These are phyloP conservation scores for Diutina scorzettiae DNA, from an alignment of 1,139 yeast species.

Conservation along the genomic window DNA sequence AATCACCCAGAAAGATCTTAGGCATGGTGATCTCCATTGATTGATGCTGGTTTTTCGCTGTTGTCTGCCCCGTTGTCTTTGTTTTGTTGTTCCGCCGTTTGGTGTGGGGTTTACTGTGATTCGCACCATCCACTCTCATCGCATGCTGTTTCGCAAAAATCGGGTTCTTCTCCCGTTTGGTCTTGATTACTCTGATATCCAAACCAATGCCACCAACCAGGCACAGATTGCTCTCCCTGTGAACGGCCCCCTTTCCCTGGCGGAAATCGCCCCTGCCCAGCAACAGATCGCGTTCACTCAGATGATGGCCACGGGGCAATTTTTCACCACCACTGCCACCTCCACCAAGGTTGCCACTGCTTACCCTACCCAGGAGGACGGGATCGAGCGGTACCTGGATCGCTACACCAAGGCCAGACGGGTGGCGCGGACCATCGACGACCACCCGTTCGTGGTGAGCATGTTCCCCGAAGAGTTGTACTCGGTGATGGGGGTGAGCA, in stretches of 20 bases:
- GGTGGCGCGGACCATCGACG: conserved; percentile 68
- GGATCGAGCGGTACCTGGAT: conserved; percentile 66
- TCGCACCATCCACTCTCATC: conserved; percentile 1
- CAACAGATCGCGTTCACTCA: conserved; percentile 50
- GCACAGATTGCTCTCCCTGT: conserved; percentile 48
- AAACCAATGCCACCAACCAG: conserved; percentile 21
- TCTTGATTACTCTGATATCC: conserved; percentile 50
- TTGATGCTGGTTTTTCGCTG: no score
- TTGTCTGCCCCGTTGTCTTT: no score
- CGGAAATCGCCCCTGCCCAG: conserved; percentile 51
- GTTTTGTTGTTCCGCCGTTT: no score
- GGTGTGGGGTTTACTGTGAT: no score
- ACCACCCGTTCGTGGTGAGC: conserved; percentile 64
- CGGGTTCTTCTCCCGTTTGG: conserved; percentile 44
- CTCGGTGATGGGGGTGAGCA: conserved; percentile 58
- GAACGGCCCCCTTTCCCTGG: conserved; percentile 44
- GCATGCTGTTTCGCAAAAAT: conserved; percentile 5
- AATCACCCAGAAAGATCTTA: no score
- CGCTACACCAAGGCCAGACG: conserved; percentile 59
- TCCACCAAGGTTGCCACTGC: conserved; percentile 15
- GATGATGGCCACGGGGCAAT: conserved; percentile 61
- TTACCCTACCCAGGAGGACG: conserved; percentile 26
- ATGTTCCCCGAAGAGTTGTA: conserved; percentile 77
- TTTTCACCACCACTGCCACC: conserved; percentile 38
- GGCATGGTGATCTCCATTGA: no score